Base-by-base conservation (phyloP, 2,329 filamentous ascomycete species). In the Aspergillus bombycis region DNA sequence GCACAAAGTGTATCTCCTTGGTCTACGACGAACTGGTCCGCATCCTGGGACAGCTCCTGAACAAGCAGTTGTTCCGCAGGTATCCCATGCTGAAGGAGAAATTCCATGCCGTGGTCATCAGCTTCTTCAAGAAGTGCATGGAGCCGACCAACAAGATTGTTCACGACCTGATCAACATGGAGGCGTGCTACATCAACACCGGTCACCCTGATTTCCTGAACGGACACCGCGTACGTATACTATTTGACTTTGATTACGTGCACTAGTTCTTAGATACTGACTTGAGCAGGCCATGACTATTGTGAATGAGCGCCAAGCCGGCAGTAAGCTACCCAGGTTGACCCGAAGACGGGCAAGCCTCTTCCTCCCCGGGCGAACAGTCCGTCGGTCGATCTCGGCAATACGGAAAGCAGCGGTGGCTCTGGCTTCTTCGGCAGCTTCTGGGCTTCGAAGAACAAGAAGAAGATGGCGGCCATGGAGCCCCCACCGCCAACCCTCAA, bases 401-500 rank as follows among this genome's bases (percentile, higher is more conserved):
- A 80, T 57, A 81, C 88, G 50, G 80, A 82, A 41, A 81, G 80
- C 32, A 79, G 78, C 65, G 92, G 92, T 75, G 65, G 68, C n/a
- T 83, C 86, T 64, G 93, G 94, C 43, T 99, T 99, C 86, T 99
- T 99, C 73, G 95, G 95, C 71, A 96, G 92, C 74, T 99, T 99
- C 87, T 99, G 97, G 77, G 93, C 95, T 12, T 94, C 92, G 75
- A 99, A 98, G 88, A 99, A 98, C 84, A 99, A 98, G 89, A 99
- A 99, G 90, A 98, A 97, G 89, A 96, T 96, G 82, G 95, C 95
- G n/a, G 94, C 94, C 55, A 99, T 99, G 95, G 95, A 99, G 78
- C 85, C 95, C 16, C 95, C 95, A 45, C 95, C 95, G 66, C 88
- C 95, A 34, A 94, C 89, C 48, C 88, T 99, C 62, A 99, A 97